phyloP scores from a whole-genome alignment of 2,329 filamentous ascomycete genomes.

The Herpotrichia juniperi region DNA sequence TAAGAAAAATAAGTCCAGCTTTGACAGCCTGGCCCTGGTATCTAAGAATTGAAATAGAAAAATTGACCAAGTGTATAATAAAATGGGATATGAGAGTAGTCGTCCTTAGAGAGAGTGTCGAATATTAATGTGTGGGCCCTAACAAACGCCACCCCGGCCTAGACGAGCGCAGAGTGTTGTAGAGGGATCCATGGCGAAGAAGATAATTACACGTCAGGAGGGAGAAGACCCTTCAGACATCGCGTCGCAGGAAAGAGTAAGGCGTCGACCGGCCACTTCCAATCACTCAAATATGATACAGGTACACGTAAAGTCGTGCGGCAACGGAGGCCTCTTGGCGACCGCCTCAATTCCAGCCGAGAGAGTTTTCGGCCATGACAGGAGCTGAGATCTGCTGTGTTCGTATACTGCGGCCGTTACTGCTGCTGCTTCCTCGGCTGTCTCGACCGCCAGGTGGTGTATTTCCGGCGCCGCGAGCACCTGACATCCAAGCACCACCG shows the following conservation, averaged over 20 bases:
- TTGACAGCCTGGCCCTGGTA: conserved; percentile 43
- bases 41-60: conserved; percentile 47
- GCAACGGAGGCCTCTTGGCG: neutral
- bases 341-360: conserved; percentile 83
- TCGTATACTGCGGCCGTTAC: conserved; percentile 67
- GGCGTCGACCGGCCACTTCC: conserved; percentile 9
- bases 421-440: conserved; percentile 60
- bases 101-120: conserved; percentile 42
- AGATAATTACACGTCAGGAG: conserved; percentile 28
- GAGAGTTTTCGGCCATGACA: conserved; percentile 90
- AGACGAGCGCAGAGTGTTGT: conserved; percentile 14
- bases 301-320: conserved; percentile 25
- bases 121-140: conserved; percentile 35
- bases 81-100: conserved; percentile 32
- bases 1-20: conserved; percentile 42
- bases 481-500: conserved; percentile 52
- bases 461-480: conserved; percentile 44
- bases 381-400: conserved; percentile 84
- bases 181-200: conserved; percentile 5
- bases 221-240: conserved; percentile 4
- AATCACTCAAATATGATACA: conserved; percentile 36
- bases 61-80: conserved; percentile 22
- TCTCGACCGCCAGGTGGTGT: conserved; percentile 46
- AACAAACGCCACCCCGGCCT: conserved; percentile 19
- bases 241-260: conserved; percentile 11